Evolutionary conservation across 2,329 filamentous ascomycete genomes (phyloP).

Genomic region (Alternaria metachromatica): DNA sequence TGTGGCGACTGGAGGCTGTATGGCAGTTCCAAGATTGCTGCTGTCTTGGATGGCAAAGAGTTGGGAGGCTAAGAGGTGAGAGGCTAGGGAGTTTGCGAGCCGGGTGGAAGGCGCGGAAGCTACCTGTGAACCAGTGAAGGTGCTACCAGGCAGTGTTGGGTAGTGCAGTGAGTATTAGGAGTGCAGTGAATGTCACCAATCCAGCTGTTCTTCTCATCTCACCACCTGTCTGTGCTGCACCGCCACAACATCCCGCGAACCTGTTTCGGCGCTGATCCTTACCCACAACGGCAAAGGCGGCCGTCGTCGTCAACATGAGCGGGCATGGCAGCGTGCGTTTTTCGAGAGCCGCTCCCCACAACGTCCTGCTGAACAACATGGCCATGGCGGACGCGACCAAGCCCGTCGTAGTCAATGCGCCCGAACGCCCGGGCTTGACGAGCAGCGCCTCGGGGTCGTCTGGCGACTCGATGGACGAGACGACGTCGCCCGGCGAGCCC

Average conservation of each 20-base stretch:
- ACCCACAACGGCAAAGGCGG: conserved; percentile 6
- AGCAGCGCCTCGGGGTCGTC: conserved; percentile 53
- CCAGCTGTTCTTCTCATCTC: neutral
- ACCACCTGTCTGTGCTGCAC: conserved; percentile 1
- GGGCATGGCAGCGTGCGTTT: conserved; percentile 38
- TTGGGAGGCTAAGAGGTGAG: neutral
- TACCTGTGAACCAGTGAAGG: neutral
- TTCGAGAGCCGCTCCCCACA: conserved; percentile 24
- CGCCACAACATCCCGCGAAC: conserved; percentile 19
- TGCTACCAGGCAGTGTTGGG: neutral
- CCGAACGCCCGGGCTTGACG: conserved; percentile 20
- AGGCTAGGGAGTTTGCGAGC: neutral
- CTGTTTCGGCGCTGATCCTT: conserved; percentile 15
- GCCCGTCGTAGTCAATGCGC: conserved; percentile 41
- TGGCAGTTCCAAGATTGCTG: neutral
- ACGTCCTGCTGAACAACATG: conserved; percentile 20
- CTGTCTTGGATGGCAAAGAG: neutral
- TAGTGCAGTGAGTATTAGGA: neutral
- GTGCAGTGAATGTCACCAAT: too few species aligned
- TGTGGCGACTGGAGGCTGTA: neutral
- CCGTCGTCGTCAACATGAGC: conserved; percentile 26
- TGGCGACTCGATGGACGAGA: conserved; percentile 46
- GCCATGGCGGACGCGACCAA: conserved; percentile 36
- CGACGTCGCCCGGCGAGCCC: conserved; percentile 40
- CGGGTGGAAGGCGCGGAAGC: neutral